Evolutionary conservation across 176 grass and related monocot species (phyloP).

Genomic region (Zizania latifolia): DNA sequence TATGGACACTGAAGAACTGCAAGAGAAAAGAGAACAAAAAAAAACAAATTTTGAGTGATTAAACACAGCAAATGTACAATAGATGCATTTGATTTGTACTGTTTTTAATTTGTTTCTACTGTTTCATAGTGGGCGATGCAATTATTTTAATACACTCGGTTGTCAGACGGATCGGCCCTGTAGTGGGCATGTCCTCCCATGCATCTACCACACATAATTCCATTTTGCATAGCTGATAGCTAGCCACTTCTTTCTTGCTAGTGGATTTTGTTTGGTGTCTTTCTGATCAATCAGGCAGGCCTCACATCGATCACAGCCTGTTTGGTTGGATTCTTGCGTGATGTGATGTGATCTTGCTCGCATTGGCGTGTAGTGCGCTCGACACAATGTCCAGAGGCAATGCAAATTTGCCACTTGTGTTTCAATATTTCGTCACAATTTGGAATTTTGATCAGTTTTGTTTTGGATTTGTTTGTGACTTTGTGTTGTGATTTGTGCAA

Average conservation of each 20-base stretch:
- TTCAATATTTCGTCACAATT: not conserved
- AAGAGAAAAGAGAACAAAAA: not conserved
- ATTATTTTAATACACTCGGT: slow-evolving; percentile 25
- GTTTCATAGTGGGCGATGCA: slow-evolving; percentile 32
- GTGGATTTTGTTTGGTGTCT: slow-evolving; percentile 22
- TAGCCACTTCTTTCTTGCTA: not conserved
- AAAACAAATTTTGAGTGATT: not conserved
- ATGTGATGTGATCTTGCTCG: too few species aligned
- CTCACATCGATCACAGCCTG: slow-evolving; percentile 20
- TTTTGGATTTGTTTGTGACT: not conserved
- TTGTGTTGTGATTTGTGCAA: slow-evolving; percentile 4
- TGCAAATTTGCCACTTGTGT: not conserved
- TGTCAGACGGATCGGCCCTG: slow-evolving; percentile 33
- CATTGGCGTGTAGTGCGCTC: slow-evolving; percentile 15
- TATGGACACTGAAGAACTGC: slow-evolving; percentile 33
- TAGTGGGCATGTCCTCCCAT: slow-evolving; percentile 31
- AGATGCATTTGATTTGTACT: not conserved
- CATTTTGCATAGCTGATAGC: too few species aligned
- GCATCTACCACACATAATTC: too few species aligned
- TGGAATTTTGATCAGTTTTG: not conserved
- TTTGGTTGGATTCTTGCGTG: not conserved
- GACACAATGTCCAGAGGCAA: not conserved
- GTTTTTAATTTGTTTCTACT: not conserved
- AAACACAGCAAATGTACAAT: not conserved
- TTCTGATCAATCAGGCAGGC: not conserved